phyloP scores from a whole-genome alignment of 2,329 filamentous ascomycete species.

The Alternaria atra region DNA sequence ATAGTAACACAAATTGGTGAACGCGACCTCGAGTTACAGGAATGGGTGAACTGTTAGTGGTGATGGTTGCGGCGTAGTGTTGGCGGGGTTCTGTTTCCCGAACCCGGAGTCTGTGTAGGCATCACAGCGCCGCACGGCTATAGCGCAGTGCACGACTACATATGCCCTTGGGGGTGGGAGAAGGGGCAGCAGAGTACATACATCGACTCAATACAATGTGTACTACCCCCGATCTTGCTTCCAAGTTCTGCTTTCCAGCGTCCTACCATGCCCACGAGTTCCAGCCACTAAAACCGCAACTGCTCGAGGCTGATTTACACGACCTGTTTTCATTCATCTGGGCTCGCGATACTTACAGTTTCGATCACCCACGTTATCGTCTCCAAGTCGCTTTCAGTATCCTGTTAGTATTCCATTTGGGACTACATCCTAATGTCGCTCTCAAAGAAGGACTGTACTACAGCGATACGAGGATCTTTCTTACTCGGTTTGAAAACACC shows the following conservation, averaged over 20 bases:
- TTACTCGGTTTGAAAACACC: not conserved
- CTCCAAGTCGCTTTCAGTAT: conserved; percentile 4
- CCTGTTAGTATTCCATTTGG: conserved; percentile 3
- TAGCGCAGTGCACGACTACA: too few species aligned
- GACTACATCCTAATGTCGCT: not conserved
- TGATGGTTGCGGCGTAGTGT: too few species aligned
- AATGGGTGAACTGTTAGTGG: too few species aligned
- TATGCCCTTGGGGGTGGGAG: too few species aligned
- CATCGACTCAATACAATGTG: not conserved
- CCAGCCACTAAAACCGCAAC: conserved; percentile 3
- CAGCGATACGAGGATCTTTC: not conserved
- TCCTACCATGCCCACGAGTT: not conserved
- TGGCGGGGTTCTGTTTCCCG: too few species aligned
- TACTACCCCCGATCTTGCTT: not conserved
- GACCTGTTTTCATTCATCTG: conserved; percentile 1
- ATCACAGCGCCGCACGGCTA: too few species aligned
- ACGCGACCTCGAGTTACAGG: too few species aligned
- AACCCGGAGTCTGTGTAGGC: not conserved
- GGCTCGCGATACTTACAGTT: conserved; percentile 5
- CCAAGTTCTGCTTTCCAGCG: not conserved
- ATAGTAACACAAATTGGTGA: too few species aligned
- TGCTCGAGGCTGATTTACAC: not conserved
- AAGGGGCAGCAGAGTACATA: too few species aligned
- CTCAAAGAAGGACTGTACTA: conserved; percentile 5
- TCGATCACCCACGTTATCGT: conserved; percentile 4